phyloP scores from a whole-genome alignment of 495 filamentous ascomycete species.

The Penicillium crystallinum region DNA sequence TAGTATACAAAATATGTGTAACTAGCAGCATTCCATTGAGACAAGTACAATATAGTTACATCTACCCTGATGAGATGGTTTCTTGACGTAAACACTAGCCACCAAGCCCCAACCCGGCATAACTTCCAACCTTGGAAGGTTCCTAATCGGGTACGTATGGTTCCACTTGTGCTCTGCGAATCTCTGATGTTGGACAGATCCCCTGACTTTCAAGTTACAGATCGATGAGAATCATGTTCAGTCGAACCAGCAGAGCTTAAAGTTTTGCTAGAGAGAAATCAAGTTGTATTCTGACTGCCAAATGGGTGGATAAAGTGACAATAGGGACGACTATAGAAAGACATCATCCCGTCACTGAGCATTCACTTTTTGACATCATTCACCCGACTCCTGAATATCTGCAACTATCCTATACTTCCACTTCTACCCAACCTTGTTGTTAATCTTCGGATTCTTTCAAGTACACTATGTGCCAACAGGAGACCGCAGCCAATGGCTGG shows the following conservation, averaged over 20 bases:
- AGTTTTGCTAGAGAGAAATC: too few species aligned
- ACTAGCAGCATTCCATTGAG: too few species aligned
- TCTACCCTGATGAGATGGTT: too few species aligned
- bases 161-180: not conserved
- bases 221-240: too few species aligned
- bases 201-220: too few species aligned
- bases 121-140: too few species aligned
- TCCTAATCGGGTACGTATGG: not conserved
- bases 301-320: not conserved
- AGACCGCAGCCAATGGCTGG: constrained; percentile 25
- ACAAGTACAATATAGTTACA: too few species aligned
- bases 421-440: too few species aligned
- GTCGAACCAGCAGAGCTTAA: too few species aligned
- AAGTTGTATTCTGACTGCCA: too few species aligned
- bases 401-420: not conserved
- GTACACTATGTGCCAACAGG: constrained; percentile 19
- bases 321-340: not conserved
- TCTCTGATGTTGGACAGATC: not conserved
- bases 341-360: not conserved
- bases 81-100: too few species aligned
- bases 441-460: not conserved
- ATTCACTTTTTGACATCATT: not conserved
- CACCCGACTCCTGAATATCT: not conserved
- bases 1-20: too few species aligned
- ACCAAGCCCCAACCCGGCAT: not conserved